Evolutionary conservation across 1,139 yeast genomes (phyloP).

Genomic region (Geotrichum aggregatum): DNA sequence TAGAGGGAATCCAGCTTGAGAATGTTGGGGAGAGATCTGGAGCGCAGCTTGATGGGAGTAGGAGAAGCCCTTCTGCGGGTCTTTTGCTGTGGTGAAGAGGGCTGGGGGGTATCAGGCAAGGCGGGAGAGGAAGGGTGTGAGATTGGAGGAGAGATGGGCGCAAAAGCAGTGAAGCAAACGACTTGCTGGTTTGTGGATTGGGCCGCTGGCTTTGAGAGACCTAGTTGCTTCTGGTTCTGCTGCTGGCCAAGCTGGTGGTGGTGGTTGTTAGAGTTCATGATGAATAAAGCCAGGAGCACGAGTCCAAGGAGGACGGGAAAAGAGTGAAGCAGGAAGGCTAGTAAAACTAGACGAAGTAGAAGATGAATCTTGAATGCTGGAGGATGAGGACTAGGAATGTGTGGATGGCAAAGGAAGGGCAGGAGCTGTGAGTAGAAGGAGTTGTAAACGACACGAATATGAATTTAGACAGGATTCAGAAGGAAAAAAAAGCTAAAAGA

Average conservation of each 20-base stretch:
- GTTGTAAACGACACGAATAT: too few species aligned
- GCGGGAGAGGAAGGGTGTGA: conserved; percentile 9
- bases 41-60: conserved; percentile 27
- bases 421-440: not conserved
- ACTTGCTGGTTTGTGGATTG: not conserved
- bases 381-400: not conserved
- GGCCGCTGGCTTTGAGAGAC: conserved; percentile 11
- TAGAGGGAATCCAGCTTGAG: conserved; percentile 3
- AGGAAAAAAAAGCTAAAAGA: not conserved
- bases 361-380: not conserved
- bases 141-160: conserved; percentile 8
- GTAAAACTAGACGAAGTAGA: not conserved
- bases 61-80: conserved; percentile 7
- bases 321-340: conserved; percentile 1
- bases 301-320: conserved; percentile 7
- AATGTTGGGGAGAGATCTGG: conserved; percentile 30
- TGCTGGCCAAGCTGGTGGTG: conserved; percentile 16
- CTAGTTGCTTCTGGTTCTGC: conserved; percentile 22
- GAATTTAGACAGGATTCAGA: too few species aligned
- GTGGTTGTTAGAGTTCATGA: conserved; percentile 11
- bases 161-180: conserved; percentile 2
- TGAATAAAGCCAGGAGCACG: conserved; percentile 4
- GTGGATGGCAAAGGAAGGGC: not conserved
- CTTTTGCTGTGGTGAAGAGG: conserved; percentile 1
- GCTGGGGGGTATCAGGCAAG: conserved; percentile 5